Evolutionary conservation across 345 rosid genomes (phyloP), one percentile per base, ranked within the genome.

Genomic region (Passiflora organensis): DNA sequence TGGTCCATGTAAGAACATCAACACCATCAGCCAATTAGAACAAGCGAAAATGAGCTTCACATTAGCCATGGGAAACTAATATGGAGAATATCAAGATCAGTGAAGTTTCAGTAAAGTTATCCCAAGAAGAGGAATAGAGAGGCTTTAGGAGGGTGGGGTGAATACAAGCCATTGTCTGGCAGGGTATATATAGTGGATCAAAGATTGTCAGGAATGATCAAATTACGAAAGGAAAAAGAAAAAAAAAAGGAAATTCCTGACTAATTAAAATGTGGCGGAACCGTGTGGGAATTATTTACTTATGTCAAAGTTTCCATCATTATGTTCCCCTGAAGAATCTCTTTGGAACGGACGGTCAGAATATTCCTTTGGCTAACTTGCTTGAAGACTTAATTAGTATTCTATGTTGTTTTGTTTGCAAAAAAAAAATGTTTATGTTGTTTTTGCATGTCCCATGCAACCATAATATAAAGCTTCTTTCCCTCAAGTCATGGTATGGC

Each of bases 381-480:
- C 52, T 41, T 47, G 38, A 13, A 45, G 42, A 13, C 2, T 15
- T 17, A 6, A 11, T 53, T n/a, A n/a, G n/a, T n/a, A n/a, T n/a
- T n/a, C n/a, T n/a, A n/a, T n/a, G n/a, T n/a, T n/a, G n/a, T n/a
- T n/a, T n/a, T n/a, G n/a, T n/a, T n/a, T n/a, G n/a, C n/a, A n/a
- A n/a, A n/a, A n/a, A n/a, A n/a, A n/a, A n/a, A n/a, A n/a, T n/a
- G n/a, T 14, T 37, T 64, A n/a, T 20, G 39, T 17, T 49, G 22
- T 24, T 32, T 65, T 46, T 78, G 79, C 82, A 78, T 78, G 77
- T 32, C 68, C 76, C 82, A 78, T 78, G 82, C 79, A 74, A 52
- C 56, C 19, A 42, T 14, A 52, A 45, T 56, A 53, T n/a, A n/a
- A n/a, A n/a, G n/a, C n/a, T n/a, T n/a, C n/a, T n/a, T n/a, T n/a